These are phyloP conservation scores for Cladophialophora bantiana DNA, from an alignment of 2,329 filamentous ascomycete species.

Conservation along the genomic window DNA sequence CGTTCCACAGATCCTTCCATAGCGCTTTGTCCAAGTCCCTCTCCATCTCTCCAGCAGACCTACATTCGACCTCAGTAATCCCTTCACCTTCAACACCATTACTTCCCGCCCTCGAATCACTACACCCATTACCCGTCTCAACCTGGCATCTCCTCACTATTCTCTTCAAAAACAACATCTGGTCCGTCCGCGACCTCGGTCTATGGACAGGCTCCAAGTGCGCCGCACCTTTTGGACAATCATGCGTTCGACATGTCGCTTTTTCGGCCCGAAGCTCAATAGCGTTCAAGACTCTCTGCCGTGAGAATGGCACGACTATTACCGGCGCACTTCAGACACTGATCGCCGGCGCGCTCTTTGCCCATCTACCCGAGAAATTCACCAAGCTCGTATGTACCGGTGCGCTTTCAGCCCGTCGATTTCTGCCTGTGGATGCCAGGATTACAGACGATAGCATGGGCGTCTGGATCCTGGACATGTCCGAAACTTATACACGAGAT, in stretches of 20 bases:
- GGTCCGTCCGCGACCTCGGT: slow-evolving; percentile 40
- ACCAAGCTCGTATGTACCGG: slow-evolving; percentile 45
- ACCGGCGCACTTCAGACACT: slow-evolving; percentile 51
- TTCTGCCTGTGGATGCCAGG: slow-evolving; percentile 43
- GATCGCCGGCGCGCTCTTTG: slow-evolving; percentile 50
- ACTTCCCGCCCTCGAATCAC: slow-evolving; percentile 41
- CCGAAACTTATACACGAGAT: slow-evolving; percentile 43
- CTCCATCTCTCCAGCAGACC: slow-evolving; percentile 34
- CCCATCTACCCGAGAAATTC: slow-evolving; percentile 43
- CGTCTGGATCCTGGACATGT: slow-evolving; percentile 48
- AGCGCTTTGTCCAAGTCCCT: slow-evolving; percentile 51
- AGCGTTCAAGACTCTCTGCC: slow-evolving; percentile 46
- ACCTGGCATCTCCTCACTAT: slow-evolving; percentile 45
- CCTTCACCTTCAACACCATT: slow-evolving; percentile 45
- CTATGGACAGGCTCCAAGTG: slow-evolving; percentile 48
- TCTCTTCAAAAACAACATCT: slow-evolving; percentile 43
- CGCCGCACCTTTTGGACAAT: slow-evolving; percentile 42
- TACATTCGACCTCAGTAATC: slow-evolving; percentile 35
- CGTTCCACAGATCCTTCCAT: slow-evolving; percentile 58
- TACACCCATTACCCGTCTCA: slow-evolving; percentile 22
- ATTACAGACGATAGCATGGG: slow-evolving; percentile 50
- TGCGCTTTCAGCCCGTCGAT: slow-evolving; percentile 50
- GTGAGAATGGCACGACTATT: slow-evolving; percentile 50
- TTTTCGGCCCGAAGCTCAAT: slow-evolving; percentile 45
- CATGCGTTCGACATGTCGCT: slow-evolving; percentile 12